Evolutionary conservation across 176 grass and related monocot species (phyloP).

Genomic region (Musa schizocarpa): DNA sequence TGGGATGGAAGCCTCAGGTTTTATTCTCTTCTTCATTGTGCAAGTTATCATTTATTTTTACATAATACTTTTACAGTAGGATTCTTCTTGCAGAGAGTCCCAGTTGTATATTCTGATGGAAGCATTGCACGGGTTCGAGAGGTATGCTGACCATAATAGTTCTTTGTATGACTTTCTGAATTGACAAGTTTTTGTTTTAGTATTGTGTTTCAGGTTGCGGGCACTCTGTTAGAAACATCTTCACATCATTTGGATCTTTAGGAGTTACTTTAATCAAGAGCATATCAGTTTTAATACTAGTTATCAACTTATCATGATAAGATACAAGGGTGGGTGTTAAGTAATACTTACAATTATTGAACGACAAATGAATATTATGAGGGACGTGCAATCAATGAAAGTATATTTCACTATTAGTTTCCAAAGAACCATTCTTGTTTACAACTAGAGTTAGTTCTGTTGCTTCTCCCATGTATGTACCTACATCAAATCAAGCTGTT

Average conservation of each 20-base stretch:
- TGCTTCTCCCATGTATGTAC: too few relatives aligned
- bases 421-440: neutral
- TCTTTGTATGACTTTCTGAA: neutral
- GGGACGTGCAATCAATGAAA: neutral
- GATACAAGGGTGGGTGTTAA: neutral
- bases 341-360: too few relatives aligned
- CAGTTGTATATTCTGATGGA: conserved; percentile 6
- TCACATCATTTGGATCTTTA: neutral
- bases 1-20: conserved; percentile 99
- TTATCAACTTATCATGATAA: neutral
- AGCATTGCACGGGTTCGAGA: neutral
- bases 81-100: conserved; percentile 12
- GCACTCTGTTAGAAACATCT: neutral
- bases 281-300: neutral
- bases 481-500: too few relatives aligned
- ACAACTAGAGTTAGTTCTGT: neutral
- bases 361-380: too few relatives aligned
- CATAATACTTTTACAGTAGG: neutral
- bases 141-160: neutral
- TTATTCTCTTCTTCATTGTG: conserved; percentile 6
- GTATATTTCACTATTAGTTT: neutral
- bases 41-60: neutral
- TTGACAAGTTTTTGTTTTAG: neutral
- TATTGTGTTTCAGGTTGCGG: neutral
- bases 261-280: neutral